Conservation (phyloP, 1,284 basidiomycete species). For the Inonotus hispidus region DNA sequence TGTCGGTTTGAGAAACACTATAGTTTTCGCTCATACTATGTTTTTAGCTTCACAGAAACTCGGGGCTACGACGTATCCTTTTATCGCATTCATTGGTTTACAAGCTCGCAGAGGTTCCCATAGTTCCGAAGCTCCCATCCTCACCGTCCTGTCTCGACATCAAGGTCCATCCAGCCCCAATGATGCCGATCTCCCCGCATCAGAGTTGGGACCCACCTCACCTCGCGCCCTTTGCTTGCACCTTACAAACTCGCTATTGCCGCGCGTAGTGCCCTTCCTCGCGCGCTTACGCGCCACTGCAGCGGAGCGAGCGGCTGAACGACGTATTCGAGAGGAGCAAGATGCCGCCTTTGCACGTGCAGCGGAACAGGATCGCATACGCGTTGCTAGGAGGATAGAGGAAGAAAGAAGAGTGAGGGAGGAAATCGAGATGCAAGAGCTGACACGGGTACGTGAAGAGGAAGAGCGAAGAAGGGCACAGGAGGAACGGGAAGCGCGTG, state of each 20-base stretch:
- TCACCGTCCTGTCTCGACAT: conserved; percentile 81
- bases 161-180: conserved; percentile 58
- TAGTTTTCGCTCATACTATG: conserved; percentile 4
- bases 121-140: conserved; percentile 41
- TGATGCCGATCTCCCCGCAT: conserved; percentile 7
- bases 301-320: conserved; percentile 52
- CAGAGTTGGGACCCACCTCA: conserved; percentile 47
- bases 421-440: conserved; percentile 28
- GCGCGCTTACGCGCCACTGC: conserved; percentile 47
- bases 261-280: conserved; percentile 75
- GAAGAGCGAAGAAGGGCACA: conserved; percentile 26
- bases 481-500: conserved; percentile 29
- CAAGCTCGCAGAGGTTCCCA: conserved; percentile 57
- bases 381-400: conserved; percentile 46
- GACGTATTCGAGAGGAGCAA: conserved; percentile 73
- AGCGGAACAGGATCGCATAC: conserved; percentile 63
- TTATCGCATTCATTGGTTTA: conserved; percentile 84
- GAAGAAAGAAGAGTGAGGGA: conserved; percentile 36
- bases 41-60: conserved; percentile 74
- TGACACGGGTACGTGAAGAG: conserved; percentile 27
- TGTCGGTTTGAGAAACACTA: neutral
- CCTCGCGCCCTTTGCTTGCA: conserved; percentile 59
- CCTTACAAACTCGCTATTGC: conserved; percentile 66
- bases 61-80: conserved; percentile 87
- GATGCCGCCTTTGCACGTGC: conserved; percentile 73